Base-by-base conservation (phyloP, 257 asterid genomes). In the Capsicum baccatum region DNA sequence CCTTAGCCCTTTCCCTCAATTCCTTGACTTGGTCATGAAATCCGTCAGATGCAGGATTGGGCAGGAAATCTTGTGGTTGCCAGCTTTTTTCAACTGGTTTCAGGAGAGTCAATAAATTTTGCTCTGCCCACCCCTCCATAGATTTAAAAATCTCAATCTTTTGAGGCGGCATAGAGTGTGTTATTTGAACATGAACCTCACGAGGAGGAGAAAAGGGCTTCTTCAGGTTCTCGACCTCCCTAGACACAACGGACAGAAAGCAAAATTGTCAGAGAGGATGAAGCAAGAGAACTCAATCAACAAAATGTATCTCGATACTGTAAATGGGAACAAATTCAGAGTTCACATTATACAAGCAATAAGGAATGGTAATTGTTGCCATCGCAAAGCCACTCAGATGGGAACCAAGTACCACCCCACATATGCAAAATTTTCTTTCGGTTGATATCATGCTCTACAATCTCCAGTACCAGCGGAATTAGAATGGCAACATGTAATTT, bases 41-140 rank as follows among this genome's bases (percentile, higher is more conserved):
- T 84, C 90, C 95, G 80, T 92, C 97, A 12, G 98, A 94, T 16
- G 92, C 86, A 35, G 98, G 96, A 89, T 94, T 96, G 4, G 98
- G 98, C 83, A 94, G 83, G 88, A 91, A 93, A 88, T 94, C 98
- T 86, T 94, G 98, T 48, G 98, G 96, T 68, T 94, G 98, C 98
- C 98, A 94, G 82, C 92, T 66, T 86, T 94, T 94, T n/a, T 94
- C 98, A 6, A 94, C 97, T 7, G 96, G 93, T 89, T 92, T 94
- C 78, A 94, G 92, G 87, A 91, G 98, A 85, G 89, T 57, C 62
- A 94, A 85, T 76, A 94, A 12, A 70, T 94, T 94, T 17, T 92
- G 26, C 76, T 92, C 92, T 5, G 97, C 96, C 97, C 97, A 93
- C 39, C 83, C 84, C 84, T 93, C 96, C 84, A 92, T 21, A 42